Evolutionary conservation across 225 moss, liverwort and hornwort species (phyloP).

Genomic region (Rhytidiadelphus loreus): DNA sequence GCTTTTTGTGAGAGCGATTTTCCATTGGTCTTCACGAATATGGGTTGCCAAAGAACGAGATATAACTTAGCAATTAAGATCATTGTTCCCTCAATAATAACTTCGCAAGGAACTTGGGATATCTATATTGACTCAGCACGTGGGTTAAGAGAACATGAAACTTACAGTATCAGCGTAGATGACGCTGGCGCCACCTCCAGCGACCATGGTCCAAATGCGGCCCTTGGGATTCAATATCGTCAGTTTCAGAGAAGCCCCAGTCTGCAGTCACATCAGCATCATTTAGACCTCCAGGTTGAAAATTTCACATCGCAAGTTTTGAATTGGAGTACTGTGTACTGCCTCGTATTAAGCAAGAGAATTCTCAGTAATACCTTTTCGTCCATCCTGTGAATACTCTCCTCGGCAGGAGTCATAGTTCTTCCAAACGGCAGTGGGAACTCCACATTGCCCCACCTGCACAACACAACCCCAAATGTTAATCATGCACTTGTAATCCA

Average conservation of each 20-base stretch:
- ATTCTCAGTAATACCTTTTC: constrained; percentile 52
- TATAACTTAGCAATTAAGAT: not conserved
- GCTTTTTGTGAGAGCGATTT: not conserved
- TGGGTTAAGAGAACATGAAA: not conserved
- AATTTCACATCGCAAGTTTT: not conserved
- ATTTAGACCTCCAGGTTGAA: not conserved
- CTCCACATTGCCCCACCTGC: constrained; percentile 84
- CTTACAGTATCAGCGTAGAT: constrained; percentile 95
- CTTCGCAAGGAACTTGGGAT: not conserved
- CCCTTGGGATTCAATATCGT: constrained; percentile 92
- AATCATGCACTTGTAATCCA: not conserved
- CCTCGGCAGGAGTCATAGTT: constrained; percentile 82
- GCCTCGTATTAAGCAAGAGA: not conserved
- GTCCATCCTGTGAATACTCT: constrained; percentile 77
- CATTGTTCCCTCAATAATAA: not conserved
- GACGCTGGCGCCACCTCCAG: constrained; percentile 98
- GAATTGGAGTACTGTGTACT: not conserved
- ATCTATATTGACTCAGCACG: not conserved
- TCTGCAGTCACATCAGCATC: constrained; percentile 37
- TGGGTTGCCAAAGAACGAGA: not conserved
- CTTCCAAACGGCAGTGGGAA: constrained; percentile 95
- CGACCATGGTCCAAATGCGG: constrained; percentile 99
- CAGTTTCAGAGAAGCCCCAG: constrained; percentile 90
- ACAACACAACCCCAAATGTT: not conserved
- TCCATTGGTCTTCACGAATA: not conserved